These are phyloP conservation scores for Zoysia matrella DNA, from an alignment of 202 grass and related monocot species.

Conservation along the genomic window DNA sequence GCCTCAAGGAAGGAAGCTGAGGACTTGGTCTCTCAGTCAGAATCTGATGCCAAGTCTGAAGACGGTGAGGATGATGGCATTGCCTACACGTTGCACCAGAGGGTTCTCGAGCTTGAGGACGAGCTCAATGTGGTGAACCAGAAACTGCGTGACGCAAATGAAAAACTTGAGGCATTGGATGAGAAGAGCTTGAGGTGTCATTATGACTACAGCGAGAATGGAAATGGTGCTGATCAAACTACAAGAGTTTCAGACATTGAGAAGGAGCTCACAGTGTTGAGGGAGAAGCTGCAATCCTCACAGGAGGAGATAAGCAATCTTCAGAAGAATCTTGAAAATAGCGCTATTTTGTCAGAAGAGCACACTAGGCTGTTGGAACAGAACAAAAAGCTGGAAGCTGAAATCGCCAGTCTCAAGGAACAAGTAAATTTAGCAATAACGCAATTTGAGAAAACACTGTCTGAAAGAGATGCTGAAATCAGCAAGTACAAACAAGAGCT, in stretches of 20 bases:
- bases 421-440: slow-evolving; percentile 45
- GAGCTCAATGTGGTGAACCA: slow-evolving; percentile 52
- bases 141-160: slow-evolving; percentile 45
- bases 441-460: slow-evolving; percentile 41
- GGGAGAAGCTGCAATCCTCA: slow-evolving; percentile 42
- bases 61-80: slow-evolving; percentile 62
- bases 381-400: slow-evolving; percentile 51
- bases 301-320: slow-evolving; percentile 31
- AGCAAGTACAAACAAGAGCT: slow-evolving; percentile 58
- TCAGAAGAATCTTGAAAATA: slow-evolving; percentile 27
- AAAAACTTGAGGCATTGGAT: slow-evolving; percentile 55
- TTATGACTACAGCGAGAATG: slow-evolving; percentile 42
- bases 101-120: slow-evolving; percentile 75
- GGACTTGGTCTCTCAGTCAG: slow-evolving; percentile 58
- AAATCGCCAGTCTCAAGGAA: slow-evolving; percentile 58
- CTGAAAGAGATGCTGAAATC: slow-evolving; percentile 52
- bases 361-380: slow-evolving; percentile 29
- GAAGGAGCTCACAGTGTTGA: not conserved
- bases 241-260: slow-evolving; percentile 6
- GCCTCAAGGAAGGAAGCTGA: slow-evolving; percentile 56
- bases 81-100: slow-evolving; percentile 67
- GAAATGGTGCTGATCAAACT: slow-evolving; percentile 20
- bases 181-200: slow-evolving; percentile 53
- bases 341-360: slow-evolving; percentile 37
- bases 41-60: slow-evolving; percentile 74